These are phyloP conservation scores for Candolleomyces aberdarensis DNA, from an alignment of 768 basidiomycete species.

Conservation along the genomic window DNA sequence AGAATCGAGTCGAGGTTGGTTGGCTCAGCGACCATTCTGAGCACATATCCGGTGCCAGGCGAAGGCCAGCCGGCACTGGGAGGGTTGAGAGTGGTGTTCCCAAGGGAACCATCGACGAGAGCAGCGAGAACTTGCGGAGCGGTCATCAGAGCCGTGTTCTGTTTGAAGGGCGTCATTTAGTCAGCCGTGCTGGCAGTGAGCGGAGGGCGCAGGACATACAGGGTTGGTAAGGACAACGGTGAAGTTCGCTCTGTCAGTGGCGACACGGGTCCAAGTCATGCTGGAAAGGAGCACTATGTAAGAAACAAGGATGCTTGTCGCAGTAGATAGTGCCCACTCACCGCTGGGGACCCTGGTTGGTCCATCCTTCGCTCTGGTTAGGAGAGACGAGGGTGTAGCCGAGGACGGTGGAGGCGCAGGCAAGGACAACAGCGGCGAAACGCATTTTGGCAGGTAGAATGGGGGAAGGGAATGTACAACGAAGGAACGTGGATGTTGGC, in stretches of 20 bases:
- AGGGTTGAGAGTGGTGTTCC: constrained; percentile 41
- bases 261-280: constrained; percentile 61
- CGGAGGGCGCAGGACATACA: constrained; percentile 30
- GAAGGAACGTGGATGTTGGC: constrained; percentile 11
- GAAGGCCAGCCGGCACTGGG: constrained; percentile 66
- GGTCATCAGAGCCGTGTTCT: constrained; percentile 35
- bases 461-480: constrained; percentile 15
- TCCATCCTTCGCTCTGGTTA: constrained; percentile 49
- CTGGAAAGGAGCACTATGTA: constrained; percentile 15
- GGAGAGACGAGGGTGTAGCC: constrained; percentile 64
- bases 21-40: constrained; percentile 63
- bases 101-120: constrained; percentile 45
- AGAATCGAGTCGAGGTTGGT: constrained; percentile 49
- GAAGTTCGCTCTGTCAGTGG: constrained; percentile 67
- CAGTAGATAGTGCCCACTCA: constrained; percentile 18
- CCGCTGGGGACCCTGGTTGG: constrained; percentile 48
- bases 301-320: no score
- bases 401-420: constrained; percentile 49
- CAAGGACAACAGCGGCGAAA: constrained; percentile 34
- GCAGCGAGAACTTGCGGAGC: constrained; percentile 52
- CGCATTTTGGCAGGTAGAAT: constrained; percentile 36
- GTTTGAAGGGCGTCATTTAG: neutral
- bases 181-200: neutral
- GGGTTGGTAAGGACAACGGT: constrained; percentile 66
- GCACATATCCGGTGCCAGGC: constrained; percentile 52